Evolutionary conservation across 2,329 filamentous ascomycete species (phyloP).

Genomic region (Aspergillus neotritici): DNA sequence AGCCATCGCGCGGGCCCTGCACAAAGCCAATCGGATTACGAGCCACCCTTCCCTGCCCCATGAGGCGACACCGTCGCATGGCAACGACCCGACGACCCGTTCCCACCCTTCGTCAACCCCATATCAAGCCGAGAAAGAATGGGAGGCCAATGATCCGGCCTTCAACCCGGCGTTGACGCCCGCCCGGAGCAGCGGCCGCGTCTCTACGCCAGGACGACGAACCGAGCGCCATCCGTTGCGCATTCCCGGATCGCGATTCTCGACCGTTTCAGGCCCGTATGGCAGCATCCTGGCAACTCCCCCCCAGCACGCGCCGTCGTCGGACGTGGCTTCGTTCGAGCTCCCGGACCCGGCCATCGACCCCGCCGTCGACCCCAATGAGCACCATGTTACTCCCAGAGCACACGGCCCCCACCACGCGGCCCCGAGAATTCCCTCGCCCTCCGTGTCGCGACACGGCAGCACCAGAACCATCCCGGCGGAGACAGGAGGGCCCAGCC

Average conservation of each 20-base stretch:
- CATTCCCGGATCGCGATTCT: constrained; percentile 31
- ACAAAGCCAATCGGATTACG: constrained; percentile 47
- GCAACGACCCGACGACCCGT: constrained; percentile 9
- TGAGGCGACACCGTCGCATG: constrained; percentile 20
- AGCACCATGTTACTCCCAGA: constrained; percentile 19
- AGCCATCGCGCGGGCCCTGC: constrained; percentile 66
- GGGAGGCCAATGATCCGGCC: constrained; percentile 12
- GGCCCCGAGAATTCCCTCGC: constrained; percentile 21
- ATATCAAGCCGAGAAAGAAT: constrained; percentile 17
- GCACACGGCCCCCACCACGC: constrained; percentile 10
- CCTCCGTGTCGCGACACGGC: constrained; percentile 18
- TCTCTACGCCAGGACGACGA: constrained; percentile 33
- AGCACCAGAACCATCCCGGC: constrained; percentile 7
- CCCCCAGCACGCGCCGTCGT: constrained; percentile 28
- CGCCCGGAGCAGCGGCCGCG: constrained; percentile 17
- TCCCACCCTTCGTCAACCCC: constrained; percentile 14
- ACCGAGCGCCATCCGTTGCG: constrained; percentile 34
- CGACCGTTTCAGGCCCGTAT: constrained; percentile 47
- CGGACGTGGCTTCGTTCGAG: constrained; percentile 48
- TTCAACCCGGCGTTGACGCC: constrained; percentile 11
- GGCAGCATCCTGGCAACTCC: constrained; percentile 59
- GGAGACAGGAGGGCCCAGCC: constrained; percentile 6
- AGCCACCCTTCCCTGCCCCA: constrained; percentile 39
- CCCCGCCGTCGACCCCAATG: constrained; percentile 50
- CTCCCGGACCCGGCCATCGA: constrained; percentile 59